Evolutionary conservation across 805 yeast genomes (phyloP).

Genomic region (Lipomyces sp.): DNA sequence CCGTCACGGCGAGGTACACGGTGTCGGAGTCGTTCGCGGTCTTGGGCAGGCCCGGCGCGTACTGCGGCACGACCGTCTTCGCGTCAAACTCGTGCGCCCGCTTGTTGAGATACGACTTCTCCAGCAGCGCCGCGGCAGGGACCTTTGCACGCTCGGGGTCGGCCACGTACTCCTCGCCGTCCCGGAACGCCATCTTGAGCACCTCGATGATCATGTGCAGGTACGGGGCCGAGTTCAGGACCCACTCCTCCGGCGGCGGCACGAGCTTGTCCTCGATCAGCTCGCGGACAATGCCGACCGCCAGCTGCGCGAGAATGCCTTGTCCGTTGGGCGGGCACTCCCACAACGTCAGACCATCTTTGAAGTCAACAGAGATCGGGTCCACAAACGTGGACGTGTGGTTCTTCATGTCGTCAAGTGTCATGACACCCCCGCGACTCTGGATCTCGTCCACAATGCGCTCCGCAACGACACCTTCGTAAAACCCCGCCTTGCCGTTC

Average conservation of each 20-base stretch:
- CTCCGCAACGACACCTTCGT: conserved; percentile 66
- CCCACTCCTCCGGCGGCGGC: conserved; percentile 41
- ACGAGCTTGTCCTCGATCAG: conserved; percentile 47
- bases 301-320: conserved; percentile 70
- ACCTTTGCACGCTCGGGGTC: conserved; percentile 48
- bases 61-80: conserved; percentile 42
- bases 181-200: conserved; percentile 69
- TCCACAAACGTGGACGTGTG: conserved; percentile 64
- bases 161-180: conserved; percentile 68
- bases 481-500: conserved; percentile 63
- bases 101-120: conserved; percentile 48
- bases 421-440: conserved; percentile 54
- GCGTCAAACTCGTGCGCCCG: conserved; percentile 49
- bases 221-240: conserved; percentile 68
- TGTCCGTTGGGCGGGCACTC: conserved; percentile 86
- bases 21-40: conserved; percentile 62
- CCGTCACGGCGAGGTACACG: conserved; percentile 63
- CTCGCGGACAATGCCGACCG: conserved; percentile 62
- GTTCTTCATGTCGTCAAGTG: conserved; percentile 51
- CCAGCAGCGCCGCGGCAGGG: conserved; percentile 45
- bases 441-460: conserved; percentile 56
- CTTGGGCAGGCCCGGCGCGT: conserved; percentile 53
- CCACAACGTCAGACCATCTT: conserved; percentile 57
- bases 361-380: conserved; percentile 54
- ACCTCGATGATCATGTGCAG: conserved; percentile 67